These are phyloP conservation scores for Fraxinus latifolia DNA, from an alignment of 305 asterid genomes.

Conservation along the genomic window DNA sequence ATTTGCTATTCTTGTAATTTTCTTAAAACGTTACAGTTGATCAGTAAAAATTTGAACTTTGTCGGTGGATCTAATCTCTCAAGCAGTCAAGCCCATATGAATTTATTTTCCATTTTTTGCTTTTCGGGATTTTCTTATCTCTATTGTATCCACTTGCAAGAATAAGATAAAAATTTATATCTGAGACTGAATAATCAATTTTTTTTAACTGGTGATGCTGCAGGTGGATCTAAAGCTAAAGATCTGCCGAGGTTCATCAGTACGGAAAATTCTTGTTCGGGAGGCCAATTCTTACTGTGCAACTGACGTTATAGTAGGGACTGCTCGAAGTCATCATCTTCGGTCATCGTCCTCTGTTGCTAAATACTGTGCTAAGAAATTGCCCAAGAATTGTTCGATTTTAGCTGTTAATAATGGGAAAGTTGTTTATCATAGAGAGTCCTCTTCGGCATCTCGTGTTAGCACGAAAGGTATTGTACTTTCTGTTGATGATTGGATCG, in stretches of 20 bases:
- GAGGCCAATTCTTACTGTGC: conserved; percentile 76
- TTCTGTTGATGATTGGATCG: conserved; percentile 10
- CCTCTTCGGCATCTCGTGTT: conserved; percentile 37
- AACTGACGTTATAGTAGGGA: conserved; percentile 69
- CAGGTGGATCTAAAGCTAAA: conserved; percentile 93
- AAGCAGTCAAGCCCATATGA: conserved; percentile 7
- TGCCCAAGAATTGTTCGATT: conserved; percentile 65
- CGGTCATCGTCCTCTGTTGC: conserved; percentile 78
- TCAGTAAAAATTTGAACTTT: conserved; percentile 10
- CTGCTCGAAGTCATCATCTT: conserved; percentile 61
- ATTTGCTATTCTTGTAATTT: neutral
- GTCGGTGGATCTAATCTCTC: conserved; percentile 42
- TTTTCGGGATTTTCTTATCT: neutral
- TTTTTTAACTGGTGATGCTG: neutral
- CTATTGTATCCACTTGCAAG: neutral
- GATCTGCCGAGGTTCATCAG: conserved; percentile 84
- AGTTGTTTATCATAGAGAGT: conserved; percentile 57
- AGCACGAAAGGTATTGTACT: conserved; percentile 44
- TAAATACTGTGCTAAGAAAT: conserved; percentile 74
- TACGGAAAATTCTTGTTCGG: conserved; percentile 63
- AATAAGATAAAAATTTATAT: neutral
- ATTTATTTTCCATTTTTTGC: conserved; percentile 32
- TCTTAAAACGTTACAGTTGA: neutral
- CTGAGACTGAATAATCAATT: neutral
- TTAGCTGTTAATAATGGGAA: conserved; percentile 79